Evolutionary conservation across 345 rosid species (phyloP).

Genomic region (Dipteronia dyeriana): DNA sequence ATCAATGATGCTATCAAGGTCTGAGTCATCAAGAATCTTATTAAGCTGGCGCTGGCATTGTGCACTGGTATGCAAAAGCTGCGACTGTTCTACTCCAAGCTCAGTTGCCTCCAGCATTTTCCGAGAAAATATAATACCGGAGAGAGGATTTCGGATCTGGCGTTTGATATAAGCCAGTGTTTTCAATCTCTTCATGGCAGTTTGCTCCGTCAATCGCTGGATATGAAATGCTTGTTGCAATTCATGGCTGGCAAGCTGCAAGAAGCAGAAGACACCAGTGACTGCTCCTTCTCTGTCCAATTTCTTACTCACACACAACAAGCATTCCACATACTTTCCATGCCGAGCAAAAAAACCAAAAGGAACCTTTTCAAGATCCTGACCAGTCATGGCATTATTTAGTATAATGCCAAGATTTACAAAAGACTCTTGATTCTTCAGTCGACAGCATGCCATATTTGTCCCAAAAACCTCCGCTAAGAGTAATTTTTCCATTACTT

Average conservation of each 20-base stretch:
- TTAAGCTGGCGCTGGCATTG: slow-evolving; percentile 80
- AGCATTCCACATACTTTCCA: slow-evolving; percentile 79
- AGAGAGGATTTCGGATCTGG: slow-evolving; percentile 78
- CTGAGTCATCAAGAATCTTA: slow-evolving; percentile 83
- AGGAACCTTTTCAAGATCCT: slow-evolving; percentile 72
- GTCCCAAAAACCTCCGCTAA: slow-evolving; percentile 87
- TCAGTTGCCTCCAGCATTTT: slow-evolving; percentile 78
- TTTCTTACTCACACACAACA: slow-evolving; percentile 82
- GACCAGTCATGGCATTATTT: slow-evolving; percentile 70
- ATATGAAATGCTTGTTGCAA: slow-evolving; percentile 90
- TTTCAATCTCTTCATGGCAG: slow-evolving; percentile 72
- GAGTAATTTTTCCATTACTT: slow-evolving; percentile 83
- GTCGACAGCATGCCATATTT: slow-evolving; percentile 67
- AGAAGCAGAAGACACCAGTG: slow-evolving; percentile 88
- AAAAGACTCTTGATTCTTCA: slow-evolving; percentile 83
- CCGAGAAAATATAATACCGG: slow-evolving; percentile 71
- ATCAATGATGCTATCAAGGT: slow-evolving; percentile 78
- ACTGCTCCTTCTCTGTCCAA: slow-evolving; percentile 69
- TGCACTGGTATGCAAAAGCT: slow-evolving; percentile 69
- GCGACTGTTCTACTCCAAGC: slow-evolving; percentile 70
- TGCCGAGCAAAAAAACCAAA: slow-evolving; percentile 74
- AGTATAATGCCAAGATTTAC: slow-evolving; percentile 74
- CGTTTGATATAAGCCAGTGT: slow-evolving; percentile 76
- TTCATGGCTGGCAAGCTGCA: slow-evolving; percentile 93
- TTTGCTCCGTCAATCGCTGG: slow-evolving; percentile 81